Conservation (phyloP, 176 grass and related monocot genomes). For the Avena eriantha region DNA sequence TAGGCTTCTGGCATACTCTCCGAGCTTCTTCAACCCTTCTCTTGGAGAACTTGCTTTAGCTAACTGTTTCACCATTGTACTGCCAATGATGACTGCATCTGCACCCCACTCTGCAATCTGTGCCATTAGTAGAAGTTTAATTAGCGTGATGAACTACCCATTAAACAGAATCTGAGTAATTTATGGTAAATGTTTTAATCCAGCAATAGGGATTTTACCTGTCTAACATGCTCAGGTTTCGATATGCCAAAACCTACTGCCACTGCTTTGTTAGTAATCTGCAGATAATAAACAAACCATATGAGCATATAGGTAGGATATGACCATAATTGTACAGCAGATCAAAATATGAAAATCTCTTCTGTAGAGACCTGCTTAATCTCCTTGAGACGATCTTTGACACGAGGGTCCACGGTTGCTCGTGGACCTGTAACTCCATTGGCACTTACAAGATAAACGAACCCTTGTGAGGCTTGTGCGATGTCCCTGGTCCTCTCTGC, state of each 20-base stretch:
- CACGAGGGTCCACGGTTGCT: constrained; percentile 52
- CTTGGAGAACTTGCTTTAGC: background rate
- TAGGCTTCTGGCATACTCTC: constrained; percentile 57
- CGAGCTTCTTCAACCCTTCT: constrained; percentile 10
- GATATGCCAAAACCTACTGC: constrained; percentile 93
- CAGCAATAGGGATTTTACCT: constrained; percentile 40
- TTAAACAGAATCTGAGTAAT: too few species aligned
- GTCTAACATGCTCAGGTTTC: constrained; percentile 75
- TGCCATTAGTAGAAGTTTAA: background rate
- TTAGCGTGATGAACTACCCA: background rate
- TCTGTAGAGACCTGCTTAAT: constrained; percentile 50
- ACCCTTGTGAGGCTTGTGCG: constrained; percentile 63
- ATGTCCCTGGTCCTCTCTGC: constrained; percentile 58
- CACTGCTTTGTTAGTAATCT: constrained; percentile 79
- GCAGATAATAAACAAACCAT: background rate
- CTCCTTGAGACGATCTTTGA: constrained; percentile 66
- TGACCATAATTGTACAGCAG: background rate
- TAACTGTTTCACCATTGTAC: constrained; percentile 78
- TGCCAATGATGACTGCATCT: constrained; percentile 83
- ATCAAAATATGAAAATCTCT: background rate
- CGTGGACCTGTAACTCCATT: constrained; percentile 80
- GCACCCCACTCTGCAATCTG: constrained; percentile 87
- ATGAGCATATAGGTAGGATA: background rate
- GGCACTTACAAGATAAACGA: constrained; percentile 68
- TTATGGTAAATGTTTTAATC: background rate